Evolutionary conservation across 495 filamentous ascomycete genomes (phyloP).

Genomic region (Darksidea phi): DNA sequence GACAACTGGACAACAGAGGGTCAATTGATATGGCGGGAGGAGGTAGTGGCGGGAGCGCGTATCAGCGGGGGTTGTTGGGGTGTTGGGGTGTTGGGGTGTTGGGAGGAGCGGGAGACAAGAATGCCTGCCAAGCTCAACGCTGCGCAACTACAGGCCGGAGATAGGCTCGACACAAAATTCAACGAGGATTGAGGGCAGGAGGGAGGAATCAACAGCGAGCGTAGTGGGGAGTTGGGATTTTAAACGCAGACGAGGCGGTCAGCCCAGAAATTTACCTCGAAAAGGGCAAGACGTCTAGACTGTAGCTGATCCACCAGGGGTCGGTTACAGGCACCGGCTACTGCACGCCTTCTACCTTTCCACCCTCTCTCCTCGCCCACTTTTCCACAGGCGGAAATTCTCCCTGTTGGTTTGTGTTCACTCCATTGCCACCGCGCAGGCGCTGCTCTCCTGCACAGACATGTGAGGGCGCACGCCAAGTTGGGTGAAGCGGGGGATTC

Average conservation of each 20-base stretch:
- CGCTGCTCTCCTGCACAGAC: too few species aligned
- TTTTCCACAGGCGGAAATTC: too few species aligned
- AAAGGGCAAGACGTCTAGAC: too few species aligned
- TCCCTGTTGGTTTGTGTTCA: too few species aligned
- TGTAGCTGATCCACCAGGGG: too few species aligned
- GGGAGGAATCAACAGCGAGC: slow-evolving; percentile 12
- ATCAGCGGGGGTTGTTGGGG: slow-evolving; percentile 15
- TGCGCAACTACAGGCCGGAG: too few species aligned
- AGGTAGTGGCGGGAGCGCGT: not conserved
- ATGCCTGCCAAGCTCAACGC: slow-evolving; percentile 7
- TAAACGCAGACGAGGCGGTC: slow-evolving; percentile 28
- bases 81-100: slow-evolving; percentile 17
- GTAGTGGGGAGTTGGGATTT: slow-evolving; percentile 12
- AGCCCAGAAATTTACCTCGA: slow-evolving; percentile 16
- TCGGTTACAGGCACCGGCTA: too few species aligned
- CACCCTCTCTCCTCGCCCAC: too few species aligned
- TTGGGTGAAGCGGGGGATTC: slow-evolving; percentile 9
- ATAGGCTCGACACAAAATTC: not conserved
- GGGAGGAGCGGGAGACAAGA: not conserved
- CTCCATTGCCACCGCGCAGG: slow-evolving; percentile 13
- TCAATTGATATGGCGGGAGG: slow-evolving; percentile 1
- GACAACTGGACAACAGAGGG: not conserved
- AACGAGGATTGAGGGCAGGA: not conserved
- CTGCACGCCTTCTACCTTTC: too few species aligned
- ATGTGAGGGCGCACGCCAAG: not conserved